Base-by-base conservation (phyloP, 805 yeast species). In the Yamadazyma olivae region DNA sequence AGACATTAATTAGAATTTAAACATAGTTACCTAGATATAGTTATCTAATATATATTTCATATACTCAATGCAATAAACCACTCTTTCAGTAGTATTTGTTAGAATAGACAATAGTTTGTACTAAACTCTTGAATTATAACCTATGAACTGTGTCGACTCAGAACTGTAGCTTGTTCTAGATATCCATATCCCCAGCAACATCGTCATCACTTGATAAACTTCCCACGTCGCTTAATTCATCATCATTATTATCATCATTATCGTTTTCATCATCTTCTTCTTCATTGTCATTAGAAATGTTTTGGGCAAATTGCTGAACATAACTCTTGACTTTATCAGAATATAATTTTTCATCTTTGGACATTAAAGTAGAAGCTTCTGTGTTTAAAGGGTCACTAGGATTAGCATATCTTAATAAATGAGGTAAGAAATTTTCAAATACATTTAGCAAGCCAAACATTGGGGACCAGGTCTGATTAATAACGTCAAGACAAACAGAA, bases 401-500 rank as follows among this genome's bases (percentile, higher is more conserved):
- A 53, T 91, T 91, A 14, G 98, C 97, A 53, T 91, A 93, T 37
- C 90, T 76, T 43, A 91, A 67, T 39, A 91, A 65, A 50, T 95
- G 98, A 5, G 99, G 99, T 41, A 91, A 65, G 64, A 91, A 93
- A 55, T 87, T 82, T 53, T 91, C 98, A 56, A 93, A 87, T 17
- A 91, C 85, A 56, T 93, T 93, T 46, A 81, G 69, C 46, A 93
- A 74, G 37, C 93, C 97, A 67, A 89, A 91, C 88, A 91, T 85
- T 2, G 99, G 98, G 27, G 95, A 85, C 99, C 99, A 91, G 0
- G 98, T 88, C 55, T 91, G 96, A 57, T 91, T 91, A 45, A 91
- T 90, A 13, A 93, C 98, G 57, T 91, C 98, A 33, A 91, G 76
- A 61, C 99, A 91, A 5, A 91, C 96, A 0, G 95, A 80, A 0